Base-by-base conservation (phyloP, 306 rosid species). In the peach (Prunus persica) region DNA sequence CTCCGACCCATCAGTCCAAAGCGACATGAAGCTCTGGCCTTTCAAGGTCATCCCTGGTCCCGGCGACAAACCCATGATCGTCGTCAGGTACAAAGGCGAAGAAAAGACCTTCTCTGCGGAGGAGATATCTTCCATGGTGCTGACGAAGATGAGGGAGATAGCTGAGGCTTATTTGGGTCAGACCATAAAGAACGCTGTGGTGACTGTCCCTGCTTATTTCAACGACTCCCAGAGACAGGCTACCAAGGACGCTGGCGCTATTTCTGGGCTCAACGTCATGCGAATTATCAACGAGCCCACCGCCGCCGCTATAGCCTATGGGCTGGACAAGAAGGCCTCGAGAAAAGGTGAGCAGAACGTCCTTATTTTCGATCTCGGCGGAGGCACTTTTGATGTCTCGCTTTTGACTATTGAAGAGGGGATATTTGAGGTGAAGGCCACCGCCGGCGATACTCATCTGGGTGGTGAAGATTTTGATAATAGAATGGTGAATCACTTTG, bases 381-480 rank as follows among this genome's bases (percentile, higher is more conserved):
- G 96, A 0, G 93, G 98, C 0, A 93, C 98, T 30, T 93, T 93
- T 3, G 98, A 93, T 47, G 96, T 91, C 32, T 93, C 98, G 0
- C 19, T 93, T 3, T 67, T 93, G 55, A 87, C 96, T 0, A 91
- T 91, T 0, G 98, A 91, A 43, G 96, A 93, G 19, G 93, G 98
- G 14, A 93, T 91, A 3, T 93, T 93, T 25, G 98, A 93, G 65
- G 98, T 93, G 3, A 93, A 93, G 54, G 95, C 98, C 8, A 93
- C 96, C 0, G 91, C 96, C 0, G 96, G 96, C 1, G 98, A 93
- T 51, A 90, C 98, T 0, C 96, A 93, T 80, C 85, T 93, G 0
- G 96, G 98, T 4, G 98, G 98, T 0, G 98, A 93, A 27, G 96
- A 93, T 71, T 93, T 93, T 14, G 96, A 93, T 56, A 93, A 93